Conservation (phyloP, 768 basidiomycete species). For the Trametes meyenii region DNA sequence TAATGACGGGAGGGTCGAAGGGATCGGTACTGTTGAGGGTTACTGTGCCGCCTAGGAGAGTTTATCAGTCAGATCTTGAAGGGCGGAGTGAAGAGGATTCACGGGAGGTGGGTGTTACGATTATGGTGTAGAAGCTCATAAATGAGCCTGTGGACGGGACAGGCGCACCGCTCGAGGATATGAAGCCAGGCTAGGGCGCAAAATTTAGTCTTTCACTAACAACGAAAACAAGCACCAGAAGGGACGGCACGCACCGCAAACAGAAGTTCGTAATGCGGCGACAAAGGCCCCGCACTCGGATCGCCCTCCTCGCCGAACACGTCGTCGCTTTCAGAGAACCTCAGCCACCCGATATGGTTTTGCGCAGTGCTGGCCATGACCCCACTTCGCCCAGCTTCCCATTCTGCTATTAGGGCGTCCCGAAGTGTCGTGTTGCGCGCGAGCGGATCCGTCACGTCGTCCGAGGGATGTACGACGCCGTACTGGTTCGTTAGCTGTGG, state of each 20-base stretch:
- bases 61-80: neutral
- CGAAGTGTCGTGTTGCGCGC: constrained; percentile 17
- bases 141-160: constrained; percentile 26
- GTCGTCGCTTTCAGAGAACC: constrained; percentile 8
- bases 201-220: neutral
- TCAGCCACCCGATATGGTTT: constrained; percentile 17
- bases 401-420: constrained; percentile 12
- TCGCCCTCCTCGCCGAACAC: constrained; percentile 7
- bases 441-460: constrained; percentile 19
- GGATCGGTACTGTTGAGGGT: constrained; percentile 30
- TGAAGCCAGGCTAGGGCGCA: constrained; percentile 2
- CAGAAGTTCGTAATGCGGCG: constrained; percentile 20
- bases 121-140: constrained; percentile 16
- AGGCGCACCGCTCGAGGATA: neutral
- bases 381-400: constrained; percentile 20
- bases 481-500: constrained; percentile 23
- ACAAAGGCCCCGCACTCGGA: constrained; percentile 19
- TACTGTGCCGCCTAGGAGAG: constrained; percentile 29
- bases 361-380: neutral
- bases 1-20: constrained; percentile 31
- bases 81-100: neutral
- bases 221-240: neutral
- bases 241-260: neutral
- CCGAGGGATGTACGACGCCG: constrained; percentile 11
- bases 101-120: constrained; percentile 31